Base-by-base conservation (phyloP, 225 moss, liverwort and hornwort species). In the Polytrichum commune region DNA sequence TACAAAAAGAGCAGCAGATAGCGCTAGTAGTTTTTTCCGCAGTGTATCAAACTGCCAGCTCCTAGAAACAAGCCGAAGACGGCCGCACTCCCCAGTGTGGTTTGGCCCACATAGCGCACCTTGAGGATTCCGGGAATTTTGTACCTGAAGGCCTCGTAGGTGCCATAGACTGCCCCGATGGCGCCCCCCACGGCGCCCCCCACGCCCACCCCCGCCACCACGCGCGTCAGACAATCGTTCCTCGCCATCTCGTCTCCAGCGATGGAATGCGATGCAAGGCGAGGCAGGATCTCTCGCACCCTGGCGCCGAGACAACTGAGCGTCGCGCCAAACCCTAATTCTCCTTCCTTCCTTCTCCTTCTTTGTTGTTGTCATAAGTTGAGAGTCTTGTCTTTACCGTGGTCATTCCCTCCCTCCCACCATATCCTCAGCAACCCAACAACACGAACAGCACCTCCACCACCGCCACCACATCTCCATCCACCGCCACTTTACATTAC, bases 21-120 rank as follows among this genome's bases (percentile, higher is more conserved):
- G 62, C 54, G 1, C 63, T 83, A 96, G 64, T 91, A 96, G 72
- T 90, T 89, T 65, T 90, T 91, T 60, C 96, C 96, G 72, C 96
- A 96, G 61, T 93, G 96, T 55, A 96, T 96, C 79, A 96, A 75
- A 70, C 91, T 90, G 65, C 96, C 96, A 32, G 89, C 96, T 75
- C 93, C 96, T 74, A 93, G 68, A 66, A 96, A 93, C 69, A 96
- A 87, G 54, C 95, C 95, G 76, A 96, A 96, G 27, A 96, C 91
- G 57, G 95, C 95, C 26, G 93, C 96, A 83, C 93, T 96, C 62
- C 91, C 91, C 63, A 93, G 79, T 19, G 96, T 96, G 22, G 96
- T 96, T 76, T 96, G 93, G 60, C 96, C 96, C 56, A 96, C 87
- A 60, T 96, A 92, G 7, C 96, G 93, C 73, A 96, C 93, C 85